Conservation (phyloP, 2,329 filamentous ascomycete species). For the Alternaria longipes region DNA sequence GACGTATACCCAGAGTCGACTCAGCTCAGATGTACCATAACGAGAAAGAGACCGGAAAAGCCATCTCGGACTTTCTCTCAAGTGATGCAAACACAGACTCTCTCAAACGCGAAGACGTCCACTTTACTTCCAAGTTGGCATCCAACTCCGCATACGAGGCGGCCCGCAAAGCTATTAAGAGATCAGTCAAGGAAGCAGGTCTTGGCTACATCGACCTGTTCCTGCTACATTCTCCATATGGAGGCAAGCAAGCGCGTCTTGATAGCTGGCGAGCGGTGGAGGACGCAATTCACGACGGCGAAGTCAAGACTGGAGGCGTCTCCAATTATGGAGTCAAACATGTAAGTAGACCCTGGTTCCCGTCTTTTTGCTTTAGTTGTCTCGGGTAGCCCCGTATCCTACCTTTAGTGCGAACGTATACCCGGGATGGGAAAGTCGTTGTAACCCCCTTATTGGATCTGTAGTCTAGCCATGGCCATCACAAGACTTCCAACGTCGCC, state of each 20-base stretch:
- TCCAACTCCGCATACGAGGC: slow-evolving; percentile 73
- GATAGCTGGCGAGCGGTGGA: slow-evolving; percentile 81
- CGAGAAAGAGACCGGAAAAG: slow-evolving; percentile 73
- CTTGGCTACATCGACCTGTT: slow-evolving; percentile 83
- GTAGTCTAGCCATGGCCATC: not conserved
- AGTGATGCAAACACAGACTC: slow-evolving; percentile 58
- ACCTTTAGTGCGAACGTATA: slow-evolving; percentile 9
- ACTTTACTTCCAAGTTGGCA: slow-evolving; percentile 82
- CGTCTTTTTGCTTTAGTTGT: slow-evolving; percentile 10
- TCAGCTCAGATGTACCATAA: slow-evolving; percentile 75
- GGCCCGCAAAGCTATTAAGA: slow-evolving; percentile 71
- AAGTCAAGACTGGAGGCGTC: slow-evolving; percentile 76
- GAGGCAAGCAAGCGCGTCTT: slow-evolving; percentile 71
- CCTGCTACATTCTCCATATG: slow-evolving; percentile 80
- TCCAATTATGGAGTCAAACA: slow-evolving; percentile 82
- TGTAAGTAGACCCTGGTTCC: slow-evolving; percentile 56
- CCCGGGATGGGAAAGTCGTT: slow-evolving; percentile 6
- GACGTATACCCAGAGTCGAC: slow-evolving; percentile 57
- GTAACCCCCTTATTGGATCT: slow-evolving; percentile 10
- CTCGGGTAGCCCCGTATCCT: slow-evolving; percentile 14
- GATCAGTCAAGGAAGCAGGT: slow-evolving; percentile 70
- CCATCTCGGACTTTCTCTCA: slow-evolving; percentile 67
- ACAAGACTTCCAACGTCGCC: slow-evolving; percentile 8
- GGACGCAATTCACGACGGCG: slow-evolving; percentile 76
- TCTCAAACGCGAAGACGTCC: slow-evolving; percentile 73